These are phyloP conservation scores for Diaporthe caulivora DNA, from an alignment of 2,329 filamentous ascomycete species.

Conservation along the genomic window DNA sequence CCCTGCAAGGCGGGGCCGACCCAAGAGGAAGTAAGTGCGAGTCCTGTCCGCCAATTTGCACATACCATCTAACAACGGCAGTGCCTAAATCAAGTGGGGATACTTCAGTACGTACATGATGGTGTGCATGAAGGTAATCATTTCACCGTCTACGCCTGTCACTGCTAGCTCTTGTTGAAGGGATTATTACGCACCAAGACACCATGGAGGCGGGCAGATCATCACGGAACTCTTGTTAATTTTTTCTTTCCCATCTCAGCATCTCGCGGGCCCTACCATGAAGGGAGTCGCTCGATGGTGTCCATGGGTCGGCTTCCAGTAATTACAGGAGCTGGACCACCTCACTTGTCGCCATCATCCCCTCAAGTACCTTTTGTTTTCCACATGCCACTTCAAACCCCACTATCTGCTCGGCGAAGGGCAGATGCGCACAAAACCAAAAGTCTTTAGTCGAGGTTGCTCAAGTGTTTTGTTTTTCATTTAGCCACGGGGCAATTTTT, in stretches of 20 bases:
- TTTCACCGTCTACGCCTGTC: not conserved
- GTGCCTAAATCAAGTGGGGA: not conserved
- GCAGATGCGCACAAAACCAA: not conserved
- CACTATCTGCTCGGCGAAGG: not conserved
- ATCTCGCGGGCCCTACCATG: not conserved
- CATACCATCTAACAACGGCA: not conserved
- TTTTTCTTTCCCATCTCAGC: not conserved
- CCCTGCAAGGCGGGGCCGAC: constrained; percentile 38
- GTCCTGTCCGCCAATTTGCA: not conserved
- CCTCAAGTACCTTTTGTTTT: not conserved
- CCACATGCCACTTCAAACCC: not conserved
- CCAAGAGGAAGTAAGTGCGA: constrained; percentile 33
- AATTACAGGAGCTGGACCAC: not conserved
- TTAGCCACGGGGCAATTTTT: not conserved
- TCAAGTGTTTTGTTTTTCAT: not conserved
- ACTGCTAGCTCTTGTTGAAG: not conserved
- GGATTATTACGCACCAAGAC: not conserved
- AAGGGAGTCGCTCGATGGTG: not conserved
- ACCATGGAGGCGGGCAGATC: not conserved
- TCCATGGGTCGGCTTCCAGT: not conserved
- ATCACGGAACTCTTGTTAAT: not conserved
- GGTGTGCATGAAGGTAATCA: not conserved
- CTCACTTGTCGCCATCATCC: not conserved
- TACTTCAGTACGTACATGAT: not conserved
- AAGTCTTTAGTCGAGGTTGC: not conserved